phyloP scores from a whole-genome alignment of 768 basidiomycete species.

The Dictyophora rubrovolvata region DNA sequence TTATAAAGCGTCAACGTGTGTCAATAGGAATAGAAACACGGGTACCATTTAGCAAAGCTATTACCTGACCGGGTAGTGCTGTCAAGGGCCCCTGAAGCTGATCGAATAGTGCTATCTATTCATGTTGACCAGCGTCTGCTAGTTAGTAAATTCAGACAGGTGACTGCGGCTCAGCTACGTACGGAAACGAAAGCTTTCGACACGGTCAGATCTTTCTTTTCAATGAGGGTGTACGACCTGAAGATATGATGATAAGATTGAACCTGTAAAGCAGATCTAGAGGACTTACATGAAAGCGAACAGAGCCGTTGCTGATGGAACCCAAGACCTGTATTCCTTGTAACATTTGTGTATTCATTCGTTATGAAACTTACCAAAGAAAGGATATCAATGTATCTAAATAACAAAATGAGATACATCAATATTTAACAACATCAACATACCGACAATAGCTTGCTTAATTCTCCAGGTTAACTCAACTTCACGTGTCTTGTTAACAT shows the following conservation, averaged over 20 bases:
- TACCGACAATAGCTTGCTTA: constrained; percentile 42
- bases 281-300: constrained; percentile 41
- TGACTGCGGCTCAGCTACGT: no score
- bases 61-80: constrained; percentile 50
- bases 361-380: constrained; percentile 41
- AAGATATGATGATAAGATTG: background rate
- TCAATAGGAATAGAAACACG: background rate
- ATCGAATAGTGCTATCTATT: constrained; percentile 53
- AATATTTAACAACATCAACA: constrained; percentile 19
- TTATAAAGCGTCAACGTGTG: constrained; percentile 3
- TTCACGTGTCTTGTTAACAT: constrained; percentile 43
- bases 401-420: constrained; percentile 13
- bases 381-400: constrained; percentile 51
- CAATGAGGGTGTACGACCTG: constrained; percentile 48
- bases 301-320: constrained; percentile 59
- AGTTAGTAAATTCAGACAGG: no score
- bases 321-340: constrained; percentile 46
- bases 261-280: background rate
- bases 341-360: constrained; percentile 1
- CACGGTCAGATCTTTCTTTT: constrained; percentile 56
- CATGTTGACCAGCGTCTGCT: background rate
- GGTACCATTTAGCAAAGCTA: constrained; percentile 53
- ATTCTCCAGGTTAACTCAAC: constrained; percentile 59
- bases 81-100: constrained; percentile 63
- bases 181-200: constrained; percentile 71